A percentile compares a stretch with the other conserved stretches of the same genome.
phyloP scores from a whole-genome alignment of 169 alveolate species.

The Plasmodium fragile region DNA sequence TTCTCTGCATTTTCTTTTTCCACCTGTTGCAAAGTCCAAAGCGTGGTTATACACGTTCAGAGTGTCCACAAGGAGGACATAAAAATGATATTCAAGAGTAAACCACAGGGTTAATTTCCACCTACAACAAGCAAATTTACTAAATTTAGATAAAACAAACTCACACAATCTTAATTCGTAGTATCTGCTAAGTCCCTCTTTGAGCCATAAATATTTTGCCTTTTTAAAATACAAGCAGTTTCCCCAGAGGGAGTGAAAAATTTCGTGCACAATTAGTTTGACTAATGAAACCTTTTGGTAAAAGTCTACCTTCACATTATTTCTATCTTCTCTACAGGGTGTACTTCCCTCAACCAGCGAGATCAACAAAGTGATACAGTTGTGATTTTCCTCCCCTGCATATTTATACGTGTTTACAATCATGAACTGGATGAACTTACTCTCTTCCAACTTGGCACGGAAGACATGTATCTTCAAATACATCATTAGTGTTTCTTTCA shows the following conservation, averaged over 20 bases:
- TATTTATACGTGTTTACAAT: conserved; percentile 34
- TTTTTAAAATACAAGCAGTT: conserved; percentile 45
- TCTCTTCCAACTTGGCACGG: conserved; percentile 6
- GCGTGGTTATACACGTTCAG: conserved; percentile 47
- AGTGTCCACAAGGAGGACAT: conserved; percentile 13
- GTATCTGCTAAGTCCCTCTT: conserved; percentile 47
- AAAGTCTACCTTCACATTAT: neutral
- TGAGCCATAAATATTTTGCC: conserved; percentile 42
- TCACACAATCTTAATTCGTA: conserved; percentile 14
- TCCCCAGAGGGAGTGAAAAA: conserved; percentile 55
- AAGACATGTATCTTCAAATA: conserved; percentile 7
- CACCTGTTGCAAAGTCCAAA: neutral
- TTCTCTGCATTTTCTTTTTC: neutral
- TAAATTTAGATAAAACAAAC: conserved; percentile 1
- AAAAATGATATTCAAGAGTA: conserved; percentile 39
- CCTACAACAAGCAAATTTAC: neutral
- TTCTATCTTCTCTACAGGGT: neutral
- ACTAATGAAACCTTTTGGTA: neutral
- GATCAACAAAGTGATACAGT: conserved; percentile 27
- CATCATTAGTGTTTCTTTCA: conserved; percentile 9
- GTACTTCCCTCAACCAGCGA: neutral
- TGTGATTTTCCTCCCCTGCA: conserved; percentile 52
- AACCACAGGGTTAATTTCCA: neutral
- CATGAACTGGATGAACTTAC: conserved; percentile 38
- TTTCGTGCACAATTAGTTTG: conserved; percentile 32